phyloP scores from a whole-genome alignment of 2,329 filamentous ascomycete genomes.

The Cadophora malorum region DNA sequence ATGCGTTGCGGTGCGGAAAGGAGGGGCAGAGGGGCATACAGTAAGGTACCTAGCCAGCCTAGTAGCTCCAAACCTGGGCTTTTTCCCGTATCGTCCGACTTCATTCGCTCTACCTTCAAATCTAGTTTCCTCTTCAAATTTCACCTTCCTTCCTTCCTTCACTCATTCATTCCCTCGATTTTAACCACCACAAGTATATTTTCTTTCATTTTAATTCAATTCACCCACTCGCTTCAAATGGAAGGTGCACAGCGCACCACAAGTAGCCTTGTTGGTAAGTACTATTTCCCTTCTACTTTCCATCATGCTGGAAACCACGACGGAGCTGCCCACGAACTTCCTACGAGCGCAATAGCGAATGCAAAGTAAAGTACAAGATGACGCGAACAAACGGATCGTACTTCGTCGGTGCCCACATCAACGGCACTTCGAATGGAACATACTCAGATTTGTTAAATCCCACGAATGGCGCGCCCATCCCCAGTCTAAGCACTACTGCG shows the following conservation, averaged over 20 bases:
- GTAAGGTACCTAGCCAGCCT: too few species aligned
- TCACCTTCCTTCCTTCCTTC: neutral
- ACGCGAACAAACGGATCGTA: neutral
- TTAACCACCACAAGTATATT: neutral
- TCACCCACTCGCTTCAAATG: conserved; percentile 33
- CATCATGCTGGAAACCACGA: neutral
- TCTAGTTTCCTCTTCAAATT: neutral
- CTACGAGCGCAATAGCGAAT: neutral
- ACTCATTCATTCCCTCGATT: neutral
- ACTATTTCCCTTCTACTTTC: conserved; percentile 11
- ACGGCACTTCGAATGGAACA: neutral
- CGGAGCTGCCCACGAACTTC: neutral
- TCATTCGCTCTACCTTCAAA: too few species aligned
- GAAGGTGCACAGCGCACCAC: conserved; percentile 41
- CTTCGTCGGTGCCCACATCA: neutral
- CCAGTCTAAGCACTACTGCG: neutral
- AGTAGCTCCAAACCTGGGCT: too few species aligned
- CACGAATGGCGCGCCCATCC: neutral
- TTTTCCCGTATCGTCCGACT: too few species aligned
- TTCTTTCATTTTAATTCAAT: neutral
- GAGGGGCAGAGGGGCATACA: too few species aligned
- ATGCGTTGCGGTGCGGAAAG: too few species aligned
- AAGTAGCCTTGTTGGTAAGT: conserved; percentile 41
- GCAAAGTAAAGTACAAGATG: neutral
- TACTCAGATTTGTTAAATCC: neutral